phyloP scores from a whole-genome alignment of 305 asterid genomes.

The Fraxinus paxiana region DNA sequence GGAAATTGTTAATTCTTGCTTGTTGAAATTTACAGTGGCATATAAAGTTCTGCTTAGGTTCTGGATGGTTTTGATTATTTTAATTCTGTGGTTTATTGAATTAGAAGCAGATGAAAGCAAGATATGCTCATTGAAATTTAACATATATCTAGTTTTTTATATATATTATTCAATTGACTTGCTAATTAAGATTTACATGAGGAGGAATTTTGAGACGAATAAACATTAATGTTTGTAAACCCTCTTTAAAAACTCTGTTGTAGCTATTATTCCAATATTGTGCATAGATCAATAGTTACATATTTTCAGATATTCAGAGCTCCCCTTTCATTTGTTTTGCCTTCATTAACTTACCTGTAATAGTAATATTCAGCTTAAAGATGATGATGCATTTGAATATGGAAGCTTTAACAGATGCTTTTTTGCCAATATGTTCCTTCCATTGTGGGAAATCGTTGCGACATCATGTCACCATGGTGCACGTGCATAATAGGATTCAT shows the following conservation, averaged over 20 bases:
- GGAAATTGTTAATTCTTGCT: slow-evolving; percentile 11
- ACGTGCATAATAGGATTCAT: neutral
- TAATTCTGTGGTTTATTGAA: neutral
- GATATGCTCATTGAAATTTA: slow-evolving; percentile 3
- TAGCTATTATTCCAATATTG: neutral
- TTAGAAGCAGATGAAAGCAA: neutral
- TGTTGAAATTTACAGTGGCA: slow-evolving; percentile 11
- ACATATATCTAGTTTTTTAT: neutral
- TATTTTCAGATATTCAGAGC: neutral
- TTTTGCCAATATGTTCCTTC: neutral
- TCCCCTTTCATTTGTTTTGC: neutral
- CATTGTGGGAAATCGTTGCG: neutral
- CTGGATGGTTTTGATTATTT: neutral
- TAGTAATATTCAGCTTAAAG: neutral
- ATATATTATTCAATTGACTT: neutral
- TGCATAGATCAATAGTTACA: neutral
- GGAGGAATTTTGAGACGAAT: neutral
- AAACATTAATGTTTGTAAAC: neutral
- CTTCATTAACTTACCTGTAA: neutral
- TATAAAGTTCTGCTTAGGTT: slow-evolving; percentile 14
- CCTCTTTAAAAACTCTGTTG: neutral
- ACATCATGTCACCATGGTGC: neutral
- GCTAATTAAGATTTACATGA: neutral
- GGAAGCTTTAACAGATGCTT: neutral
- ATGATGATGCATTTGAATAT: neutral